Base-by-base conservation (phyloP, 371 early-diverging fungal species). In the Rhizopus arrhizus region DNA sequence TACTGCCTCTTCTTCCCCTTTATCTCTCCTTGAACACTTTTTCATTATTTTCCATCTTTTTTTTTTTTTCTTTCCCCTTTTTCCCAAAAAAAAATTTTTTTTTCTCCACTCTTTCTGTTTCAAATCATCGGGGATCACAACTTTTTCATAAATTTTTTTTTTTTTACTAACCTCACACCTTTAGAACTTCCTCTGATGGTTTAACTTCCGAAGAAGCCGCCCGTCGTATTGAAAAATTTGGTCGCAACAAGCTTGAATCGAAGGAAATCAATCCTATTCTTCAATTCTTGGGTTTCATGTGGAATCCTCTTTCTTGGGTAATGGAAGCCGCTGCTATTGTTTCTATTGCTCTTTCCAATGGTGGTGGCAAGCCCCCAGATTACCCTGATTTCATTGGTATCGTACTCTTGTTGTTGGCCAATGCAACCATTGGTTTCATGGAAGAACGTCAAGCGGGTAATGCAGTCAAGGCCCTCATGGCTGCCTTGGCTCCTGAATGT, bases 301-400 rank as follows among this genome's bases (percentile, higher is more conserved):
- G 89, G 88, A 89, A 89, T 62, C 89, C 91, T 46, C 81, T 90
- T 28, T 88, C 91, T 12, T 90, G 88, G 85, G 88, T 90, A 54
- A 90, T 90, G 88, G 91, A 90, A 67, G 87, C 87, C 43, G 89
- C 91, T 54, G 88, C 89, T 11, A 61, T 89, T 41, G 88, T 90
- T 16, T 85, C 91, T 55, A 89, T 89, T 62, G 89, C 76, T 29
- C 76, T 90, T 35, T 86, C 87, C 60, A 90, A 90, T 78, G 90
- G 71, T 65, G 84, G 80, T 48, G 82, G 81, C 49, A 57, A 72
- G 56, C 75, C 91, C 10, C 89, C 89, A 29, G 90, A 93, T 74
- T 93, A 91, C 89, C 80, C 84, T 55, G 93, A 95, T 73, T 90
- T 95, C 65, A 87, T 87, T 32, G 92, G 92, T 79, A 87, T 95